These are phyloP conservation scores for Fusarium sp. DNA, from an alignment of 2,329 filamentous ascomycete species.

Conservation along the genomic window DNA sequence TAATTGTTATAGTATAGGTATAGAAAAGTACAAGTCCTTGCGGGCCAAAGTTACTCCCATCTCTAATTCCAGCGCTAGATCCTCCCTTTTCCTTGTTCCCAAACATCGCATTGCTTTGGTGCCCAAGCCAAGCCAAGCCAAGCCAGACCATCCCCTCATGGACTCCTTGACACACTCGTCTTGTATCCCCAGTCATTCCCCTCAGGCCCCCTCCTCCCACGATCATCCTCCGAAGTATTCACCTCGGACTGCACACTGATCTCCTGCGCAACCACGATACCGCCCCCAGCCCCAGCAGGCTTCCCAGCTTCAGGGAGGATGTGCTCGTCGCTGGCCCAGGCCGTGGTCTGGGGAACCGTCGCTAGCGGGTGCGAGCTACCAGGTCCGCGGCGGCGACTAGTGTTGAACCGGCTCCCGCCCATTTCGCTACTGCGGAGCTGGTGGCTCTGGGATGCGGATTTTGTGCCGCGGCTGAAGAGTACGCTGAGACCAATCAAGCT, in stretches of 20 bases:
- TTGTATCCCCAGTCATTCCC: conserved; percentile 31
- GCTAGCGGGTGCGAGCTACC: conserved; percentile 10
- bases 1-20: not conserved
- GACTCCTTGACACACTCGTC: conserved; percentile 2
- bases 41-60: not conserved
- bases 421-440: conserved; percentile 30
- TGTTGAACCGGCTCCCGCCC: conserved; percentile 24
- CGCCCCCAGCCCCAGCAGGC: not conserved
- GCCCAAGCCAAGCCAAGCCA: not conserved
- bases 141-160: not conserved
- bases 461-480: conserved; percentile 24
- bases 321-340: conserved; percentile 38
- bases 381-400: conserved; percentile 6
- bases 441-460: conserved; percentile 31
- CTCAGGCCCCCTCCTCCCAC: conserved; percentile 1
- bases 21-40: not conserved
- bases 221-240: not conserved
- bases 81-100: not conserved
- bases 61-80: not conserved
- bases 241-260: conserved; percentile 30
- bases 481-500: conserved; percentile 34
- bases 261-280: conserved; percentile 34
- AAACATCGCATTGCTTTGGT: not conserved
- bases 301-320: conserved; percentile 20
- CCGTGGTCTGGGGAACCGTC: conserved; percentile 17